Conservation (phyloP, 2,329 filamentous ascomycete genomes). For the Oidium heveae region DNA sequence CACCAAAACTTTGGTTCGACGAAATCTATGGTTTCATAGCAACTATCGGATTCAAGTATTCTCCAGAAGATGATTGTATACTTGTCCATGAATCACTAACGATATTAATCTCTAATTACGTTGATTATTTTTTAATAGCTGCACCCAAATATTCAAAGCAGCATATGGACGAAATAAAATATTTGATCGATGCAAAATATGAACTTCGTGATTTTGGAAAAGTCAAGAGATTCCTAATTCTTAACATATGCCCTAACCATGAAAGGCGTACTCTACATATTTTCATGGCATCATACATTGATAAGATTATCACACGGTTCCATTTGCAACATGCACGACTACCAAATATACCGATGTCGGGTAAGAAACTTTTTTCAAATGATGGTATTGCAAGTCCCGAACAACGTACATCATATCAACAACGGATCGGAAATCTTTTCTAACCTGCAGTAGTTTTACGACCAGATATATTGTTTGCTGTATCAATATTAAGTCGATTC, state of each 20-base stretch:
- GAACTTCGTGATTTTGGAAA: neutral
- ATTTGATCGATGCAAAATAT: neutral
- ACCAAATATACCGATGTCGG: neutral
- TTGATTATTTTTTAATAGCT: constrained; percentile 1
- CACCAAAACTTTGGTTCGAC: constrained; percentile 1
- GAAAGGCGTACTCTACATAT: neutral
- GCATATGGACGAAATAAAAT: neutral
- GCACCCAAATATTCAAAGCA: neutral
- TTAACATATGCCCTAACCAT: neutral
- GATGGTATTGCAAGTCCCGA: neutral
- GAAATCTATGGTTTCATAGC: neutral
- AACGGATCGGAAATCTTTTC: neutral
- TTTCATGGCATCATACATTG: neutral
- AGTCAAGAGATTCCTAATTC: constrained; percentile 1
- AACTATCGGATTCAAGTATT: neutral
- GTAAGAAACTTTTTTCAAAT: neutral
- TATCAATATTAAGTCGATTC: neutral
- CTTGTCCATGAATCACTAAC: neutral
- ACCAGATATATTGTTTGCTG: neutral
- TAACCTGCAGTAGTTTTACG: neutral
- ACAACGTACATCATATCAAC: neutral
- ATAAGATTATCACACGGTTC: too few species aligned
- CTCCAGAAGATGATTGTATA: neutral
- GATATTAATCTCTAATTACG: neutral
- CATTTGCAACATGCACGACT: neutral